Base-by-base conservation (phyloP, 1,284 basidiomycete genomes). In the Boletus hoseneyae region DNA sequence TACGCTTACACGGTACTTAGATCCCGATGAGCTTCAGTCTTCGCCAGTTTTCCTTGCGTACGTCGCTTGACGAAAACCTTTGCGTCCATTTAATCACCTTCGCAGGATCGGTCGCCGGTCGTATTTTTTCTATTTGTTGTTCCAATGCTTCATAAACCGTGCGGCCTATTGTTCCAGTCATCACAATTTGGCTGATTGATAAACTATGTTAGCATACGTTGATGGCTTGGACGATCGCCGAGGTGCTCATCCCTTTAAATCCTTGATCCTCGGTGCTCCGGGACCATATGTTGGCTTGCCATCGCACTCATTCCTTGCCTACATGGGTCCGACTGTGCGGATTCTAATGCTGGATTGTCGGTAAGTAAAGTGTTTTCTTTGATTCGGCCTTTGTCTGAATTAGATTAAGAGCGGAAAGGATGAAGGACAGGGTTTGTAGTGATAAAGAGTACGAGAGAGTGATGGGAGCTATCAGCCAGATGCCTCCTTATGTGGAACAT, bases 51-150 rank as follows among this genome's bases (percentile, higher is more conserved):
- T 97, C 69, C 77, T 74, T 57, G 70, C 74, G 87, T 89, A 63
- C 58, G 80, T 65, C n/a, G 18, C 45, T 8, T 38, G 27, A n/a
- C 13, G 11, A 12, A 37, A 19, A 1, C 35, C 29, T 45, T 8
- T 39, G 12, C 13, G 7, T n/a, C 1, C 2, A 40, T 30, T 56
- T 0, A 56, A 51, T 29, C 41, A 33, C 33, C 27, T 9, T 12
- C 11, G 18, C 47, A 90, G 87, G 7, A 85, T 90, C 48, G 93
- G 93, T 16, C 71, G 82, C 3, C 75, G 90, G 58, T 90, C 87
- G 16, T 95, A 93, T 70, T 95, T 95, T 68, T 94, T 89, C 74
- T 97, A 84, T 72, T 74, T 96, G 16, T 72, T 97, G 0, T 97
- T 97, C 75, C 94, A 97, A 62, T 89, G 91, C 56, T 96, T 96